Percentiles rank a stretch among this genome's conserved stretches.
Conservation (phyloP, 78 protist species). For the Dictyostelium capitatum region DNA sequence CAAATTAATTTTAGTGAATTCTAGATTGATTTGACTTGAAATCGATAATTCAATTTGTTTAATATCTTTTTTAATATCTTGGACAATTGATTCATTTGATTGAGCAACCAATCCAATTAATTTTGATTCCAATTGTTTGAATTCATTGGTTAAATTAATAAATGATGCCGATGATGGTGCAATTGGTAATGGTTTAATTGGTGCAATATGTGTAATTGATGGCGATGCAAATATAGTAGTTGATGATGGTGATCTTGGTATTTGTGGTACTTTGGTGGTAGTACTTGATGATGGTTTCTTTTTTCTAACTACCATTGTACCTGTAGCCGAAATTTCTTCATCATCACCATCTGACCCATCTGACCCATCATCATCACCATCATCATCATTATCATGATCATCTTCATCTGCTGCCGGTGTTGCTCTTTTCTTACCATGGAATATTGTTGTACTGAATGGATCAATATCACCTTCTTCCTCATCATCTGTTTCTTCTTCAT, state of each 20-base stretch:
- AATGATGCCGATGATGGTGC: constrained; percentile 23
- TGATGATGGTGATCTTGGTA: neutral
- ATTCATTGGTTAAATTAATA: neutral
- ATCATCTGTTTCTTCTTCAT: neutral
- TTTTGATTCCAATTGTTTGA: constrained; percentile 14
- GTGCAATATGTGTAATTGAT: neutral
- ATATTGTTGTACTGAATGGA: constrained; percentile 71
- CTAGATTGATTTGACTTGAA: neutral
- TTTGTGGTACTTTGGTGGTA: neutral
- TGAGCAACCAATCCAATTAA: constrained; percentile 2
- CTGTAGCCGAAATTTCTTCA: constrained; percentile 50
- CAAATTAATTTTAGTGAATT: neutral
- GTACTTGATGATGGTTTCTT: no score
- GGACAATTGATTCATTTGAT: neutral
- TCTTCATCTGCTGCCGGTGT: neutral
- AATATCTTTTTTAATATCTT: constrained; percentile 36
- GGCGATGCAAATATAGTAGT: no score
- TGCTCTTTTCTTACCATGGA: constrained; percentile 20
- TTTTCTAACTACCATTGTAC: constrained; percentile 54
- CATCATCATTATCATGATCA: neutral
- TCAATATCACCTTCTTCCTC: constrained; percentile 62
- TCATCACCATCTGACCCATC: constrained; percentile 27
- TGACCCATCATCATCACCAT: constrained; percentile 13
- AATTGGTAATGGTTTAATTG: constrained; percentile 60
- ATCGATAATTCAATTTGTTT: constrained; percentile 3